Conservation (phyloP, 257 asterid species). For the Primulina huaijiensis region DNA sequence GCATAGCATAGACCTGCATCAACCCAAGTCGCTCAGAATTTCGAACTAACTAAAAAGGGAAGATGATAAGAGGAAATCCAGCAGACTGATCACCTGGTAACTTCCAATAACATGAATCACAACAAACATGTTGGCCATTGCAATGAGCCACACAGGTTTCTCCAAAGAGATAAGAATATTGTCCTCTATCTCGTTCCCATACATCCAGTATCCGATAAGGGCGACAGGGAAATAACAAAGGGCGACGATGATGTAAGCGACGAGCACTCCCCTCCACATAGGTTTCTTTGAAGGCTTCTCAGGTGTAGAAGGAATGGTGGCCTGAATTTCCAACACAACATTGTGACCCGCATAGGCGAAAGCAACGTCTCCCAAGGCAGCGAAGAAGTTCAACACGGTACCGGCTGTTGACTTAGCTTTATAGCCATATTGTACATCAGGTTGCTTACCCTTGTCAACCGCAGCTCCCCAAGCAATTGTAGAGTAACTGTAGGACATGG, state of each 20-base stretch:
- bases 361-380: conserved; percentile 33
- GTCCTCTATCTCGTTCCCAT: conserved; percentile 20
- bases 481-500: conserved; percentile 26
- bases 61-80: conserved; percentile 2
- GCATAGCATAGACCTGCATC: conserved; percentile 41
- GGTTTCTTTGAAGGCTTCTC: conserved; percentile 35
- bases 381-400: conserved; percentile 29
- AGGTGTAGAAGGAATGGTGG: conserved; percentile 39
- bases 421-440: conserved; percentile 28
- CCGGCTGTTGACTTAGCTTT: conserved; percentile 10
- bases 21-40: neutral
- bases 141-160: conserved; percentile 38
- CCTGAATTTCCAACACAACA: conserved; percentile 41
- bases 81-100: conserved; percentile 31
- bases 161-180: conserved; percentile 27
- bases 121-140: conserved; percentile 42
- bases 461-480: conserved; percentile 38
- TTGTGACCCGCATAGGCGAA: conserved; percentile 44
- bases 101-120: conserved; percentile 39
- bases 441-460: conserved; percentile 23
- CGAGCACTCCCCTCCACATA: conserved; percentile 43
- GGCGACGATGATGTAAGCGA: conserved; percentile 36
- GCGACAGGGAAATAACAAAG: conserved; percentile 45
- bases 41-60: neutral
- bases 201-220: conserved; percentile 29